A percentile compares a stretch with the other conserved stretches of the same genome.
Evolutionary conservation across 352 stramenopile species (phyloP).

Genomic region (Phytophthora megakarya): DNA sequence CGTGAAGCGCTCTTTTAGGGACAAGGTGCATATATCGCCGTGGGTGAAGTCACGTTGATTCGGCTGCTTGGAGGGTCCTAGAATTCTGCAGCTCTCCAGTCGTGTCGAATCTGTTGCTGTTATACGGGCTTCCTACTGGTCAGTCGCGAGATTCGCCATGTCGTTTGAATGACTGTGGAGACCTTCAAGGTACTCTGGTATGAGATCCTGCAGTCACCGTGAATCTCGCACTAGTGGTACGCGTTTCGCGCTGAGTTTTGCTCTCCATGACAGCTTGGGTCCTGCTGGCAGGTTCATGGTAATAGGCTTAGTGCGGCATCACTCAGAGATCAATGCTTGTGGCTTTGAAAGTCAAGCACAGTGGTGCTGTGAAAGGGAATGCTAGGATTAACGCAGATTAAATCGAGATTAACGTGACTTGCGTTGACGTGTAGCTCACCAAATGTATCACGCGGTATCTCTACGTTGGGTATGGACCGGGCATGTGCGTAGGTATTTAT

Average conservation of each 20-base stretch:
- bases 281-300: too few species aligned
- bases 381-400: too few species aligned
- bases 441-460: too few species aligned
- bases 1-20: background rate
- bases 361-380: too few species aligned
- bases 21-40: conserved; percentile 11
- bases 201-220: background rate
- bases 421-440: too few species aligned
- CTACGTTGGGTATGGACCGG: too few species aligned
- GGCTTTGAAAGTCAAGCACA: too few species aligned
- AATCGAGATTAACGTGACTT: too few species aligned
- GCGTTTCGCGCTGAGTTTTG: conserved; percentile 10
- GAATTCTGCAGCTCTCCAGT: background rate
- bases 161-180: conserved; percentile 1
- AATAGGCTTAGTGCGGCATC: too few species aligned
- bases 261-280: background rate
- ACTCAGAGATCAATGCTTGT: too few species aligned
- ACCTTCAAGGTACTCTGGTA: conserved; percentile 19
- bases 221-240: conserved; percentile 31
- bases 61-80: background rate
- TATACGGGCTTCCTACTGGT: background rate
- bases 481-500: too few species aligned
- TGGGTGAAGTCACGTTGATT: conserved; percentile 10
- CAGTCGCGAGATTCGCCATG: conserved; percentile 21
- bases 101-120: conserved; percentile 12